Evolutionary conservation across 2,329 filamentous ascomycete species (phyloP), one percentile per base, ranked within the genome.

Genomic region (Sporothrix protearum): DNA sequence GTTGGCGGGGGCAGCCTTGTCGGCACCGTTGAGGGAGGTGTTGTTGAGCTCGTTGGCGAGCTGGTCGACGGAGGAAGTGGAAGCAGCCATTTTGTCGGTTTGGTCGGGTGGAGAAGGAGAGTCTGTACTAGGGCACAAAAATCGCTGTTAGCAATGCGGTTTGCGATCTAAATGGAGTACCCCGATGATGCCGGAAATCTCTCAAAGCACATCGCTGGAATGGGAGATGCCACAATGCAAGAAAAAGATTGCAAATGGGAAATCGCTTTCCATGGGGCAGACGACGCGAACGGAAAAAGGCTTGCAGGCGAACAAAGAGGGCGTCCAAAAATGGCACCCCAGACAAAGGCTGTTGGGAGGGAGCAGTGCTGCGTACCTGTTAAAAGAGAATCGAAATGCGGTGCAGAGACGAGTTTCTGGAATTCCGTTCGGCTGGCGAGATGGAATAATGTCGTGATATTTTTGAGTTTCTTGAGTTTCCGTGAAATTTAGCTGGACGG

Each of bases 31-130:
- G 80, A 93, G 85, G 81, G 87, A 86, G 79, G 90, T 83, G 84
- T 90, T 92, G 83, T 87, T 85, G 78, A 91, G 90, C 80, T 96
- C 92, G 83, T 88, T 85, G 84, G 90, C 88, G 82, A 94, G 91
- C 90, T 93, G 92, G 78, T 92, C 91, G 85, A 91, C 88, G 88
- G 84, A 80, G 77, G 85, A 80, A 81, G 85, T 82, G 82, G 86
- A 82, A 80, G 86, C 84, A 83, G 88, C 85, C 88, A 91, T 91
- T 82, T 83, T 86, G 79, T 76, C 73, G 57, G 75, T 77, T 76
- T 74, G 71, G 71, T 67, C 74, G 68, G 69, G 73, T 76, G 72
- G 76, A 75, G 47, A 66, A 45, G 42, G 69, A 69, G 36, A 68
- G 25, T 68, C 74, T 77, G 73, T 55, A 49, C 14, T 61, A 71